Conservation (phyloP, 495 filamentous ascomycete genomes). For the Recurvomyces mirabilis region DNA sequence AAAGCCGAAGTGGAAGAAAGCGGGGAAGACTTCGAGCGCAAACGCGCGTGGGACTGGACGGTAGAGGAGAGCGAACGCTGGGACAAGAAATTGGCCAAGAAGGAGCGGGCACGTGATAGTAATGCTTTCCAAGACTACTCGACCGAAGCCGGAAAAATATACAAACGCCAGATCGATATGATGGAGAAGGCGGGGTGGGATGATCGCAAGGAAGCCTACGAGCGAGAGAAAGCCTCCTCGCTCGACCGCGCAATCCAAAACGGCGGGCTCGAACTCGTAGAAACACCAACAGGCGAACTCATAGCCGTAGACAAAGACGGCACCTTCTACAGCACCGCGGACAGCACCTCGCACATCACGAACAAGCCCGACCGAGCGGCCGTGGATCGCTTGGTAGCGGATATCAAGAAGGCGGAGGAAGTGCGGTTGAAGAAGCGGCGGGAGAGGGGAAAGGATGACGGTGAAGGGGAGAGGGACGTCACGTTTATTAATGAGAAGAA, state of each 20-base stretch:
- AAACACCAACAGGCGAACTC: constrained; percentile 87
- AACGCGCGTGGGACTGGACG: constrained; percentile 98
- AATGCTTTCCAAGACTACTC: constrained; percentile 85
- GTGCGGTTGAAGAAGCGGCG: constrained; percentile 69
- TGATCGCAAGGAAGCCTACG: constrained; percentile 65
- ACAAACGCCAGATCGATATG: constrained; percentile 78
- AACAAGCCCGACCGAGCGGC: constrained; percentile 82
- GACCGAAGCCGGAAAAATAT: constrained; percentile 78
- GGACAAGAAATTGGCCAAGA: constrained; percentile 83
- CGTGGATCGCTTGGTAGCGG: constrained; percentile 78
- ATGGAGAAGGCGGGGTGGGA: constrained; percentile 21
- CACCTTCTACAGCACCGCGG: constrained; percentile 76
- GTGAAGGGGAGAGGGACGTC: constrained; percentile 62
- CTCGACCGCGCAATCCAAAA: constrained; percentile 70
- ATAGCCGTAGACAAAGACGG: constrained; percentile 87
- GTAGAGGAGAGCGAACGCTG: constrained; percentile 85
- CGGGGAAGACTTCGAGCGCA: constrained; percentile 91
- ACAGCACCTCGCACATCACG: constrained; percentile 66
- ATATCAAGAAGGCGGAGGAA: constrained; percentile 83
- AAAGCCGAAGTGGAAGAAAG: constrained; percentile 77
- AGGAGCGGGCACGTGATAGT: constrained; percentile 67
- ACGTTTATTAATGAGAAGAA: constrained; percentile 99
- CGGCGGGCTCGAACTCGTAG: constrained; percentile 80
- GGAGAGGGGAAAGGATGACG: constrained; percentile 58
- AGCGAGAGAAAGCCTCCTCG: constrained; percentile 69